These are phyloP conservation scores for Rhododendron henanense DNA, from an alignment of 148 eudicot genomes.

Conservation along the genomic window DNA sequence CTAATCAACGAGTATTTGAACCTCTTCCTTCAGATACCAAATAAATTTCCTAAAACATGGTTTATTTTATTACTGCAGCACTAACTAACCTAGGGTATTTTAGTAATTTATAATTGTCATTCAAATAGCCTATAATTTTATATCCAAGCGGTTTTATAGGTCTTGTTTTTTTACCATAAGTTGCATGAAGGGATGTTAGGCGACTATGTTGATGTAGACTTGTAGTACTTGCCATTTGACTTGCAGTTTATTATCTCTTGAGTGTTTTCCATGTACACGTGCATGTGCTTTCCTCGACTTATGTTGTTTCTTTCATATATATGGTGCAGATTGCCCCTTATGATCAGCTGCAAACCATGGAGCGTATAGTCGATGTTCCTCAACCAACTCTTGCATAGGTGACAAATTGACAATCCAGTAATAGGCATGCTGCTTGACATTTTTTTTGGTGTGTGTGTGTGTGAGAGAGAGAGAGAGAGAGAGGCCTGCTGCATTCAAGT, in stretches of 20 bases:
- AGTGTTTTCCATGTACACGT: too few species aligned
- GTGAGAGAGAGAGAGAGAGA: background rate
- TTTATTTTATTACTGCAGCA: background rate
- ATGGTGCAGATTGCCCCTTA: constrained; percentile 89
- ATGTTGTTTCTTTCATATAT: constrained; percentile 7
- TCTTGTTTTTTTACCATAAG: background rate
- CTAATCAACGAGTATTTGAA: background rate
- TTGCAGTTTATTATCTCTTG: background rate
- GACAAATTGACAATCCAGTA: background rate
- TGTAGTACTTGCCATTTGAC: background rate
- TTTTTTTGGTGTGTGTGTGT: background rate
- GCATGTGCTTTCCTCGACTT: background rate
- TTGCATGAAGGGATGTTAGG: background rate
- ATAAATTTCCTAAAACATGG: background rate
- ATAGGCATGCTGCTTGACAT: background rate
- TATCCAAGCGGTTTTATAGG: background rate
- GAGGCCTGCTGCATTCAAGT: background rate
- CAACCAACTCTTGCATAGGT: constrained; percentile 41
- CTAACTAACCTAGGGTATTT: background rate
- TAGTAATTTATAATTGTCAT: too few species aligned
- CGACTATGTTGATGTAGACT: background rate
- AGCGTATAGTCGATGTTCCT: constrained; percentile 82
- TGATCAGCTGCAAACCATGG: constrained; percentile 90
- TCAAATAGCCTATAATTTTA: too few species aligned
- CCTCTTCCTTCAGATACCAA: background rate